Conservation (phyloP, 306 rosid genomes). For the Rubus idaeus region DNA sequence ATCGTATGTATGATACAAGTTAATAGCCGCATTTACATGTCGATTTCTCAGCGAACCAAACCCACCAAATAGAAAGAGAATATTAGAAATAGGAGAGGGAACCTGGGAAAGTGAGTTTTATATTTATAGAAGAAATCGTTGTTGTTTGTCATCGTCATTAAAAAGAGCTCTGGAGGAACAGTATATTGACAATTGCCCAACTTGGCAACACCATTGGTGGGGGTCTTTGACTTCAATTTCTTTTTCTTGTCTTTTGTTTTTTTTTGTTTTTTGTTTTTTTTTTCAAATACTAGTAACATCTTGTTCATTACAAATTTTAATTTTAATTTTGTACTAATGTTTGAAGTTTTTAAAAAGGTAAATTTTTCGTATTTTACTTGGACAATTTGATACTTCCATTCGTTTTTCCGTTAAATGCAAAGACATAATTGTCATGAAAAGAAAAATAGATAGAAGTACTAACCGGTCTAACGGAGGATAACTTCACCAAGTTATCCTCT, state of each 20-base stretch:
- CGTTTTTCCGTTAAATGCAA: too few species aligned
- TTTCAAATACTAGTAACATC: neutral
- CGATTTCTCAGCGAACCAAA: slow-evolving; percentile 10
- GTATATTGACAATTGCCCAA: slow-evolving; percentile 16
- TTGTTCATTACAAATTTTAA: too few species aligned
- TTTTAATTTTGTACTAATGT: too few species aligned
- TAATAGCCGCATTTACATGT: slow-evolving; percentile 12
- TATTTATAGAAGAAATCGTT: slow-evolving; percentile 37
- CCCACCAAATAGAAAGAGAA: neutral
- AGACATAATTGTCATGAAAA: too few species aligned
- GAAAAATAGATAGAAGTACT: too few species aligned
- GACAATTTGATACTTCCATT: too few species aligned
- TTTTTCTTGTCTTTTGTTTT: neutral
- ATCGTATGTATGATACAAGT: neutral
- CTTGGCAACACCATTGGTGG: slow-evolving; percentile 16
- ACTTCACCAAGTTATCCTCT: too few species aligned
- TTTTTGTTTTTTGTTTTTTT: neutral
- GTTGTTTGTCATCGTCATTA: slow-evolving; percentile 13
- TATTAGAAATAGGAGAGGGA: slow-evolving; percentile 22
- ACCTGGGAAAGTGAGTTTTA: neutral
- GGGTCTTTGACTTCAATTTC: slow-evolving; percentile 4
- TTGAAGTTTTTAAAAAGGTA: too few species aligned
- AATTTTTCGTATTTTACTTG: too few species aligned
- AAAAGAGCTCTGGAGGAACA: slow-evolving; percentile 7
- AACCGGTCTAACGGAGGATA: too few species aligned